These are phyloP conservation scores for Allium fistulosum DNA, from an alignment of 106 monocot species.

Conservation along the genomic window DNA sequence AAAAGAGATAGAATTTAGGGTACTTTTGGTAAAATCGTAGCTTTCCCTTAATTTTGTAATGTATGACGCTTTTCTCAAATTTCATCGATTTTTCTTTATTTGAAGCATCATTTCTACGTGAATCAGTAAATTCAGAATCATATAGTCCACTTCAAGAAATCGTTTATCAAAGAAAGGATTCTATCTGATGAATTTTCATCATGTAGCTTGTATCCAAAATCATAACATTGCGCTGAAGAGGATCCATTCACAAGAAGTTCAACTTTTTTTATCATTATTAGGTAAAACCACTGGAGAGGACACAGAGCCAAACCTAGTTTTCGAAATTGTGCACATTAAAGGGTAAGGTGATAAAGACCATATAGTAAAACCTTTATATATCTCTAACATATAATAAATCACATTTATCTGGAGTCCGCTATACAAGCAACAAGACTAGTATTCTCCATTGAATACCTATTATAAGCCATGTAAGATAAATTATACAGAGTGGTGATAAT, in stretches of 20 bases:
- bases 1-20: too few species aligned
- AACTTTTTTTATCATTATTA: slow-evolving; percentile 61
- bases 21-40: too few species aligned
- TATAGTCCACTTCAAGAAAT: slow-evolving; percentile 87
- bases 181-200: slow-evolving; percentile 71
- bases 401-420: slow-evolving; percentile 92
- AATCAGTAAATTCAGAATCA: too few species aligned
- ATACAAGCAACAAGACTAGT: slow-evolving; percentile 90
- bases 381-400: slow-evolving; percentile 93
- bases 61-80: too few species aligned
- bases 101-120: too few species aligned
- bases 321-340: slow-evolving; percentile 94
- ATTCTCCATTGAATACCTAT: slow-evolving; percentile 91
- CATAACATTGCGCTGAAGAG: slow-evolving; percentile 83
- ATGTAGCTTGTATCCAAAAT: slow-evolving; percentile 84
- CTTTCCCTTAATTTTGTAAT: too few species aligned
- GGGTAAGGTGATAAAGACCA: slow-evolving; percentile 98
- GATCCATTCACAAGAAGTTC: slow-evolving; percentile 88
- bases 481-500: too few species aligned
- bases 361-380: slow-evolving; percentile 83
- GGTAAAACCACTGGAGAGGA: slow-evolving; percentile 74
- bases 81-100: too few species aligned
- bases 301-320: slow-evolving; percentile 64
- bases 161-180: slow-evolving; percentile 93
- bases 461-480: too few species aligned